These are phyloP conservation scores for Fusarium brachygibbosum DNA, from an alignment of 2,329 filamentous ascomycete species.

Conservation along the genomic window DNA sequence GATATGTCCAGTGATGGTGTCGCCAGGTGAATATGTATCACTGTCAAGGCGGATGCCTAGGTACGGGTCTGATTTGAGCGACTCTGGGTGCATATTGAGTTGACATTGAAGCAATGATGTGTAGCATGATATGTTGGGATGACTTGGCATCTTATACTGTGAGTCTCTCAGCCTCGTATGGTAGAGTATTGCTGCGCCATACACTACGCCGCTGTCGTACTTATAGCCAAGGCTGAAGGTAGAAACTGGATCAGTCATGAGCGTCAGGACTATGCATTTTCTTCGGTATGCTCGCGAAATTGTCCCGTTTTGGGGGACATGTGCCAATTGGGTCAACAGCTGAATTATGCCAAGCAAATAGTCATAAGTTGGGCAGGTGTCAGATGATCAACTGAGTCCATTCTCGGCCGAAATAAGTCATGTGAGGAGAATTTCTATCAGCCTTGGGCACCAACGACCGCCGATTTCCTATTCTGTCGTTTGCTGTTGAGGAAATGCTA, in stretches of 20 bases:
- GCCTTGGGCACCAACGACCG: neutral
- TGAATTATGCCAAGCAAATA: neutral
- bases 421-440: neutral
- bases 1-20: slow-evolving; percentile 48
- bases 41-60: slow-evolving; percentile 31
- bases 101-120: neutral
- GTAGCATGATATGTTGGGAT: neutral
- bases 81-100: neutral
- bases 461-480: neutral
- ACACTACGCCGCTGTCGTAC: neutral
- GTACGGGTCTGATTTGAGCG: neutral
- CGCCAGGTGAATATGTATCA: slow-evolving; percentile 39
- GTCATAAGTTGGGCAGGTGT: neutral
- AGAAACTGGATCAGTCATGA: neutral
- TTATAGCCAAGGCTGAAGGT: neutral
- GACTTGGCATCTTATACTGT: neutral
- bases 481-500: too few species aligned
- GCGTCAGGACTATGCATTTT: neutral
- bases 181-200: neutral
- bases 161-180: neutral
- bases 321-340: neutral
- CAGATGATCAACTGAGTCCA: neutral
- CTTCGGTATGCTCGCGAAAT: too few species aligned
- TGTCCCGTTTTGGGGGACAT: neutral
- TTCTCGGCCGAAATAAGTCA: neutral